Evolutionary conservation across 176 grass and related monocot genomes (phyloP).

Genomic region (Avena insularis): DNA sequence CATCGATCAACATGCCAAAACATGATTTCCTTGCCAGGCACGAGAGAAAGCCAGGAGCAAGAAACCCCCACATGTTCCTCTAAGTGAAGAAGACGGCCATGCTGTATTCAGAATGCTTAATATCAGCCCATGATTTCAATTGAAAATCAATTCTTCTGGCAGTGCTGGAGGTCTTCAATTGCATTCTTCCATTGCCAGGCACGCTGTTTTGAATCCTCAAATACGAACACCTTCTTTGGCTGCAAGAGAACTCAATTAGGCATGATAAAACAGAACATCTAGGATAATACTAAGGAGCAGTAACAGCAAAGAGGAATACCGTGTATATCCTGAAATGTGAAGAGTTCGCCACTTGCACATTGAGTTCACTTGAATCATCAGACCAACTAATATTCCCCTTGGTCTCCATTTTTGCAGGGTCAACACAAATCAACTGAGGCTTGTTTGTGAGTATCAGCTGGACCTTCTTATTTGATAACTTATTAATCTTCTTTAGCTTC

Average conservation of each 20-base stretch:
- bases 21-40: slow-evolving; percentile 26
- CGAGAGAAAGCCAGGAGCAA: slow-evolving; percentile 7
- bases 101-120: slow-evolving; percentile 23
- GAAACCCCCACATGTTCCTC: not conserved
- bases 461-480: slow-evolving; percentile 94
- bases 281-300: slow-evolving; percentile 6
- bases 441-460: slow-evolving; percentile 95
- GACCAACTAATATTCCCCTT: slow-evolving; percentile 90
- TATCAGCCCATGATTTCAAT: slow-evolving; percentile 23
- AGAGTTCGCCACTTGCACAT: slow-evolving; percentile 71
- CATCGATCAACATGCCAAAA: slow-evolving; percentile 33
- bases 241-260: slow-evolving; percentile 52
- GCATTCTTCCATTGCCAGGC: slow-evolving; percentile 97
- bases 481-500: slow-evolving; percentile 96
- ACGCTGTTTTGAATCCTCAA: slow-evolving; percentile 87
- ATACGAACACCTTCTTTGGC: slow-evolving; percentile 87
- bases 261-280: not conserved
- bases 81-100: not conserved
- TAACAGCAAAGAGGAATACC: slow-evolving; percentile 50
- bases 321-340: slow-evolving; percentile 96
- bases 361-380: slow-evolving; percentile 71
- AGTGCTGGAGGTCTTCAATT: slow-evolving; percentile 87
- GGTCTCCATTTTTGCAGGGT: slow-evolving; percentile 88
- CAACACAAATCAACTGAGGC: slow-evolving; percentile 87
- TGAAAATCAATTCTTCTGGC: slow-evolving; percentile 52